Evolutionary conservation across 352 stramenopile species (phyloP).

Genomic region (Globisporangium splendens): DNA sequence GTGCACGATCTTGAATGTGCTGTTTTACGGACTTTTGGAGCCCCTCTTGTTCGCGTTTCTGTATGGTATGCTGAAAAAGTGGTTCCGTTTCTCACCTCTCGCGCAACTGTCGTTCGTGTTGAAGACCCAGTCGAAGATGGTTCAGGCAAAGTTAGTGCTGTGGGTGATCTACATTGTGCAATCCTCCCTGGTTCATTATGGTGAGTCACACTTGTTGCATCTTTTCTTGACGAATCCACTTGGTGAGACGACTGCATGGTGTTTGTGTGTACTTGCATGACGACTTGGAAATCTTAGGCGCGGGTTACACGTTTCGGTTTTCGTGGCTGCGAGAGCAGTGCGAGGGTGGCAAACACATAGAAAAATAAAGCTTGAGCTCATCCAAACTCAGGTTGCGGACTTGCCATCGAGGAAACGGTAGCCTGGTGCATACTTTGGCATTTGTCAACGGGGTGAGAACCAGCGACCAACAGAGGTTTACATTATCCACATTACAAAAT

Average conservation of each 20-base stretch:
- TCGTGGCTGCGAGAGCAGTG: not conserved
- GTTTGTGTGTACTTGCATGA: not conserved
- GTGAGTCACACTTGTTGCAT: not conserved
- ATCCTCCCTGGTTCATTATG: conserved; percentile 11
- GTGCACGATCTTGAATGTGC: conserved; percentile 2
- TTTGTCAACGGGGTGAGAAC: too few species aligned
- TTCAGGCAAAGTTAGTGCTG: not conserved
- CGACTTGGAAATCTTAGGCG: not conserved
- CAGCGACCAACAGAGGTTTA: not conserved
- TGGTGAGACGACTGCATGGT: not conserved
- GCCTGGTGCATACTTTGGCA: too few species aligned
- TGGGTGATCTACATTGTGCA: conserved; percentile 3
- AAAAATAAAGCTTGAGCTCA: too few species aligned
- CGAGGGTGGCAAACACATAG: not conserved
- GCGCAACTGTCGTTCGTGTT: conserved; percentile 8
- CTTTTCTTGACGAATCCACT: not conserved
- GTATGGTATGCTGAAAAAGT: conserved; percentile 2
- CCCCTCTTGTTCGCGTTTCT: not conserved
- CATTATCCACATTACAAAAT: conserved; percentile 9
- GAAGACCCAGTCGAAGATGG: conserved; percentile 1
- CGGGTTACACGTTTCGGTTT: conserved; percentile 6
- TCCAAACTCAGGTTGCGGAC: too few species aligned
- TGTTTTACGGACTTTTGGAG: conserved; percentile 1
- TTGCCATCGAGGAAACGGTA: too few species aligned
- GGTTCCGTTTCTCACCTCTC: conserved; percentile 7